phyloP scores from a whole-genome alignment of 331 rosid genomes.

The Phaseolus coccineus region DNA sequence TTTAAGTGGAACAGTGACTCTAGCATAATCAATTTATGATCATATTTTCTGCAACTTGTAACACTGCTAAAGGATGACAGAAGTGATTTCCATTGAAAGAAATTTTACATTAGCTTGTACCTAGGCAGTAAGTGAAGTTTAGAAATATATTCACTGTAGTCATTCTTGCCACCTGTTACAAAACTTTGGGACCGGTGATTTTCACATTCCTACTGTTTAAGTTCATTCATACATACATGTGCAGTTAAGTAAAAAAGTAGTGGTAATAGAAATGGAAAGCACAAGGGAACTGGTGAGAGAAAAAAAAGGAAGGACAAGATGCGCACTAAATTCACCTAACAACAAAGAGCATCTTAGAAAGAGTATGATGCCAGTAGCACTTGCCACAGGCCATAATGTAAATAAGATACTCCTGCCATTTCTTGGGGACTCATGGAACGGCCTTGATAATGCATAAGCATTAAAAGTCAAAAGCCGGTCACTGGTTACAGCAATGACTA shows the following conservation, averaged over 20 bases:
- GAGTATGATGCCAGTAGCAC: background rate
- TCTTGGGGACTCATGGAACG: background rate
- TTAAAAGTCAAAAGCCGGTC: constrained; percentile 27
- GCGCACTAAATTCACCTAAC: constrained; percentile 14
- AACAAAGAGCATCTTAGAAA: constrained; percentile 9
- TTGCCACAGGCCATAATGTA: background rate
- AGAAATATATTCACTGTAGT: background rate
- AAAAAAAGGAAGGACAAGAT: background rate
- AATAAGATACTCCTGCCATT: background rate
- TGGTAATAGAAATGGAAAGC: background rate
- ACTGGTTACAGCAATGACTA: background rate
- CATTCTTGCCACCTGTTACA: background rate
- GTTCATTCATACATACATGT: background rate
- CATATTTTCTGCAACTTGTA: constrained; percentile 17
- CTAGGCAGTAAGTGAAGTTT: constrained; percentile 4
- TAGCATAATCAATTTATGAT: constrained; percentile 32
- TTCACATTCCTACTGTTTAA: constrained; percentile 17
- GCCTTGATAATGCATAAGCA: background rate
- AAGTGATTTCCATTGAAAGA: constrained; percentile 26
- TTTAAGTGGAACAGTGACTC: constrained; percentile 22
- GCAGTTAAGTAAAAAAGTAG: constrained; percentile 20
- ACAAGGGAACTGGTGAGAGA: background rate
- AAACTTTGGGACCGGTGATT: constrained; percentile 6
- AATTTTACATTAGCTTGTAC: background rate
- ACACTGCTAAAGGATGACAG: constrained; percentile 8